Percentiles rank a stretch among this genome's conserved stretches.
Conservation (phyloP, 176 grass and related monocot species). For the Stipa capillata region DNA sequence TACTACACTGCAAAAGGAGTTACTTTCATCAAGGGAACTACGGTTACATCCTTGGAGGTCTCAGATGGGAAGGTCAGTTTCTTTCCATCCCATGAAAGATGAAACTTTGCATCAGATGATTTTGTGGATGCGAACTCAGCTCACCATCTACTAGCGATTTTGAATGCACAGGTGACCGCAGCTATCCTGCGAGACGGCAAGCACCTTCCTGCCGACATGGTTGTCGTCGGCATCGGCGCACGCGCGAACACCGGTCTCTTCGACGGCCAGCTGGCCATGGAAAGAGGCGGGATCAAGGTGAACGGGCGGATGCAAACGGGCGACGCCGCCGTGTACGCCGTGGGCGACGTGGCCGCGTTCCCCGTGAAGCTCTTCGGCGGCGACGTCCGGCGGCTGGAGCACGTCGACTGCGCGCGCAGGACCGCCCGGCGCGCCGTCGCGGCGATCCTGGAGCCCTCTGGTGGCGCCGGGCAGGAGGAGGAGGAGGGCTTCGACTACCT, state of each 20-base stretch:
- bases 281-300: constrained; percentile 81
- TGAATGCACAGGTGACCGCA: constrained; percentile 51
- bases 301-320: constrained; percentile 73
- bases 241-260: constrained; percentile 61
- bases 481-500: constrained; percentile 46
- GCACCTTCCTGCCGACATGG: constrained; percentile 56
- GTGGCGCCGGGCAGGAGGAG: neutral
- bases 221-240: constrained; percentile 80
- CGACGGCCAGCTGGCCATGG: constrained; percentile 44
- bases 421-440: constrained; percentile 71
- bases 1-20: constrained; percentile 72
- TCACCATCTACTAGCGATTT: neutral
- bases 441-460: constrained; percentile 36
- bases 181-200: constrained; percentile 56
- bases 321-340: constrained; percentile 72
- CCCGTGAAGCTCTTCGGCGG: constrained; percentile 56
- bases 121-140: neutral
- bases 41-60: constrained; percentile 54
- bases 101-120: neutral
- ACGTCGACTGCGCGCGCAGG: constrained; percentile 79
- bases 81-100: neutral
- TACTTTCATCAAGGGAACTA: constrained; percentile 55
- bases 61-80: constrained; percentile 43
- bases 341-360: constrained; percentile 78
- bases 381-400: constrained; percentile 56